Base-by-base conservation (phyloP, 2,329 filamentous ascomycete species). In the Penicillium sp. region DNA sequence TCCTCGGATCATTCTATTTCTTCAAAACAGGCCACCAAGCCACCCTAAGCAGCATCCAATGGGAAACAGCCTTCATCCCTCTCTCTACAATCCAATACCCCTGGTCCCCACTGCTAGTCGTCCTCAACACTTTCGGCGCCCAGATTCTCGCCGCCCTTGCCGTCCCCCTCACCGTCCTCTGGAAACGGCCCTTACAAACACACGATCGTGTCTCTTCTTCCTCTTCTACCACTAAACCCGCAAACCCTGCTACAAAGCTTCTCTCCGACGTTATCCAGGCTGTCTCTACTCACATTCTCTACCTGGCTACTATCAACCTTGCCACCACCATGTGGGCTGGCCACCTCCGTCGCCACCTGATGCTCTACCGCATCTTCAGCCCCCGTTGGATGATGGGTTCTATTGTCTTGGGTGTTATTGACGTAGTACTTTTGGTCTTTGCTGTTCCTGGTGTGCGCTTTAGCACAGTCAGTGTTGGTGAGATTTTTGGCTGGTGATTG, bases 11-110 rank as follows among this genome's bases (percentile, higher is more conserved):
- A 68, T 96, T 93, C 76, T 88, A 97, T 79, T 99, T 88, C 80
- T 99, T 99, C 85, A 97, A 96, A 72, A 99, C 95, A 0, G 95
- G 95, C 59, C 95, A 99, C 75, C 93, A 98, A 76, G 93, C 93
- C 13, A 89, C 87, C 0, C 83, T 96, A 24, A 84, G 88, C 65
- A 90, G 87, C 63, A 93, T 99, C 69, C 95, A 99, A 71, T 99
- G 95, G 95, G 95, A 99, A 77, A 85, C 86, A 21, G 93, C 92
- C 3, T 99, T 99, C 76, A 90, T 99, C 64, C 90, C 93, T 0
- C 82, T 98, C 8, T 86, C 88, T 57, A 86, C 85, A 6, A 85
- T 99, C 62, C 85, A 85, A 56, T 97, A 99, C 76, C 95, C 95
- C 1, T 97, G 90, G 90, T 90, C 87, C 0, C 93, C 93, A 0